Base-by-base conservation (phyloP, 805 yeast species). In the Starmera caribaea region DNA sequence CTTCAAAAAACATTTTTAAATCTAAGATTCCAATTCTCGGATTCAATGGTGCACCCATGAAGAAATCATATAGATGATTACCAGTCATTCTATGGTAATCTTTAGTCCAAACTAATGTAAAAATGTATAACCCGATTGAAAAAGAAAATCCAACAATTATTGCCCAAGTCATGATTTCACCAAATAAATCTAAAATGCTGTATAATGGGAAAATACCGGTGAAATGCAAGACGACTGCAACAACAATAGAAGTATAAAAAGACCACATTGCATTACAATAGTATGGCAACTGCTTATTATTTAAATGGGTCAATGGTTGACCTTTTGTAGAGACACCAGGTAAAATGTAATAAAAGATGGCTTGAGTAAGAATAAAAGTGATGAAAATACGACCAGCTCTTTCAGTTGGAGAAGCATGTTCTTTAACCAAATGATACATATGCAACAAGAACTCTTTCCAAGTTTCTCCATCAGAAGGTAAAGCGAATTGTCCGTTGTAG, bases 251-350 rank as follows among this genome's bases (percentile, higher is more conserved):
- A 39, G 75, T 63, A 64, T 90, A 92, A 55, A 90, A 77, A 4
- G 96, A 66, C 73, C 79, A 76, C 66, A 85, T 73, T 1, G 98
- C 96, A 59, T 89, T 92, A 66, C 98, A 92, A 65, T 66, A 89
- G 66, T 92, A 92, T 5, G 94, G 92, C 60, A 92, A 71, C 53
- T 87, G 94, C 54, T 76, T 75, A 57, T 79, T 77, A 50, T 83
- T 69, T 63, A 84, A 66, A 58, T 92, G 97, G 5, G 74, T 69
- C 55, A 92, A 76, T 6, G 95, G 96, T 56, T 88, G 95, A 38
- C 98, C 98, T 59, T 87, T 80, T 30, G 95, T 85, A 89, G 92
- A 85, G 36, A 90, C 68, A 41, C 97, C 97, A 2, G 98, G 98
- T 51, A 90, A 69, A 8, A 80, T 77, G 53, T 81, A 79, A 62